Base-by-base conservation (phyloP, 345 rosid species). In the Bruguiera parviflora region DNA sequence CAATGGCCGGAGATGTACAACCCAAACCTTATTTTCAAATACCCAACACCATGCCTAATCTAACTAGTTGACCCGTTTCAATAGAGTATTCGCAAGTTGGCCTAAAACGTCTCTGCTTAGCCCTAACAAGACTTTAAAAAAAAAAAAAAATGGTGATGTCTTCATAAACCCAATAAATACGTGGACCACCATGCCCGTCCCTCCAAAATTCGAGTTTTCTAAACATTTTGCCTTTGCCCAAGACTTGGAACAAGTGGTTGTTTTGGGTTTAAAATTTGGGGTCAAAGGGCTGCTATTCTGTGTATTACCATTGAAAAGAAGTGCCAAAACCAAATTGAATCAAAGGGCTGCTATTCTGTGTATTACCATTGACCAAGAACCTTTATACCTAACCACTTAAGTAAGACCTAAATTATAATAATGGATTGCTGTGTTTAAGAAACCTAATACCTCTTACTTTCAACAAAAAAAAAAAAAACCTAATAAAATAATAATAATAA, bases 51-150 rank as follows among this genome's bases (percentile, higher is more conserved):
- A 69, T 78, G 74, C 63, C 78, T 60, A 82, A 84, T 62, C 78
- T 75, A 80, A 74, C 74, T 47, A 75, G 79, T 82, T 82, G 88
- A 85, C 86, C 70, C 15, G 70, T 56, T 72, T 81, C 74, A 72
- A 73, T 84, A 67, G 67, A 75, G 72, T 65, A 82, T 55, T 84
- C 73, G 68, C 83, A 80, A 84, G 63, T 85, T 80, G 89, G 70
- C 78, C 77, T 67, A 58, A 77, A 77, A 73, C 76, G 77, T 74
- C 71, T 73, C 61, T 47, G 61, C 32, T 65, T 61, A 6, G 77
- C 73, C 61, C 25, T 69, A 21, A 19, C 51, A 35, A 67, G 61
- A 65, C 52, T 66, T n/a, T n/a, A n/a, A n/a, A n/a, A n/a, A n/a
- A n/a, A n/a, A 58, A 49, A 72, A 63, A 20, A 53, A 47, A 18